Evolutionary conservation across 805 yeast genomes (phyloP).

Genomic region (Danielozyma ontarioensis): DNA sequence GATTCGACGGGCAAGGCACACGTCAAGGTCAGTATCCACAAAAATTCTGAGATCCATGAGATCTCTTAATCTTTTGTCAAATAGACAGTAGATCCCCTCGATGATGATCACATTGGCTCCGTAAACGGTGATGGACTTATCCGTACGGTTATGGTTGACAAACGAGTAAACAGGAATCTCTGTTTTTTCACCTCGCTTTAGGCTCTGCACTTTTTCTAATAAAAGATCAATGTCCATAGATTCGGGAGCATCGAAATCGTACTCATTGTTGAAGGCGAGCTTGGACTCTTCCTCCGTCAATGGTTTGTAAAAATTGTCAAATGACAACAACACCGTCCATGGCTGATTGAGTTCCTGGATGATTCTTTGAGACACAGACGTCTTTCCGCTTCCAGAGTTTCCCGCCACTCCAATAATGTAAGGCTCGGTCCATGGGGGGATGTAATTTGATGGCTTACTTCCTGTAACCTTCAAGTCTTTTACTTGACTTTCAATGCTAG

Average conservation of each 20-base stretch:
- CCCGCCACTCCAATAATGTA: slow-evolving; percentile 88
- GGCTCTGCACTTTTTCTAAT: slow-evolving; percentile 52
- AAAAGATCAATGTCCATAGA: slow-evolving; percentile 77
- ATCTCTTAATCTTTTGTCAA: slow-evolving; percentile 61
- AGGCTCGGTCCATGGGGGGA: slow-evolving; percentile 87
- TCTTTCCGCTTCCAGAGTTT: slow-evolving; percentile 77
- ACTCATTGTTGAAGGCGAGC: slow-evolving; percentile 63
- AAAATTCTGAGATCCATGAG: slow-evolving; percentile 83
- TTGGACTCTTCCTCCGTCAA: slow-evolving; percentile 55
- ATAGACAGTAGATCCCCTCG: slow-evolving; percentile 86
- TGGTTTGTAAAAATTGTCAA: slow-evolving; percentile 89
- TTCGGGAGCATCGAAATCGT: slow-evolving; percentile 85
- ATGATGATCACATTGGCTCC: slow-evolving; percentile 92
- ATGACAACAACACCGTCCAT: slow-evolving; percentile 85
- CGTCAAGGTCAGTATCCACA: slow-evolving; percentile 91
- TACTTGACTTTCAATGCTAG: background rate
- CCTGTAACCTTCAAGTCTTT: too few species aligned
- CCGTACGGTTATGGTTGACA: slow-evolving; percentile 64
- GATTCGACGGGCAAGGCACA: slow-evolving; percentile 84
- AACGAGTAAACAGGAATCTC: slow-evolving; percentile 50
- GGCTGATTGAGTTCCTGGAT: slow-evolving; percentile 78
- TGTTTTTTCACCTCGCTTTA: slow-evolving; percentile 61
- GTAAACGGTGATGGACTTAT: slow-evolving; percentile 67
- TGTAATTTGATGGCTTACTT: slow-evolving; percentile 3
- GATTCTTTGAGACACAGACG: slow-evolving; percentile 81